Percentiles rank a stretch among this genome's conserved stretches.
Evolutionary conservation across 2,329 filamentous ascomycete species (phyloP).

Genomic region (Alternaria triticina): DNA sequence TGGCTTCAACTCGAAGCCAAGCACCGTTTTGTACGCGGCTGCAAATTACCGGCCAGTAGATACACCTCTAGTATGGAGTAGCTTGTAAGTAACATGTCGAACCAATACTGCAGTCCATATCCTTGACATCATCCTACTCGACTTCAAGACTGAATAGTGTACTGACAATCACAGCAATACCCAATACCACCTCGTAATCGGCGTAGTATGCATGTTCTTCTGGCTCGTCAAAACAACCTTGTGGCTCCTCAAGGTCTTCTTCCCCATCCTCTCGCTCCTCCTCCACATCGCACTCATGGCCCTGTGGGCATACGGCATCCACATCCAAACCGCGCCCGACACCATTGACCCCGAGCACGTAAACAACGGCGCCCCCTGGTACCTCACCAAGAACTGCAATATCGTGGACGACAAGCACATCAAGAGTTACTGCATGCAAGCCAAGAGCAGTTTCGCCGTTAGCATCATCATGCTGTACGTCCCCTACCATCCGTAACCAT

Average conservation of each 20-base stretch:
- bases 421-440: conserved; percentile 67
- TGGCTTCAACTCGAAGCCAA: conserved; percentile 76
- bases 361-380: conserved; percentile 72
- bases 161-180: conserved; percentile 64
- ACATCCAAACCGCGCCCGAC: conserved; percentile 76
- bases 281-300: conserved; percentile 64
- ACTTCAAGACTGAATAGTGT: not conserved
- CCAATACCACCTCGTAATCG: conserved; percentile 77
- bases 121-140: not conserved
- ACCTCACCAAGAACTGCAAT: conserved; percentile 72
- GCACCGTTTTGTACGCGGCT: conserved; percentile 72
- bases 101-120: not conserved
- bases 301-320: conserved; percentile 70
- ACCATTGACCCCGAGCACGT: conserved; percentile 69
- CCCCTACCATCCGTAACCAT: not conserved
- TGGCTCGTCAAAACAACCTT: conserved; percentile 72
- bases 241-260: conserved; percentile 74
- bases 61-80: conserved; percentile 75
- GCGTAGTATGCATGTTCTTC: conserved; percentile 77
- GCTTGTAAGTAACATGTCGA: conserved; percentile 62
- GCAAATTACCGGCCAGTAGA: conserved; percentile 70
- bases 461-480: conserved; percentile 73
- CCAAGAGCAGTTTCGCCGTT: conserved; percentile 70
- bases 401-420: conserved; percentile 64
- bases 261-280: conserved; percentile 67